A percentile compares a stretch with the other conserved stretches of the same genome.
Evolutionary conservation across 139 green algal species (phyloP).

Genomic region (Gonium pectorale): DNA sequence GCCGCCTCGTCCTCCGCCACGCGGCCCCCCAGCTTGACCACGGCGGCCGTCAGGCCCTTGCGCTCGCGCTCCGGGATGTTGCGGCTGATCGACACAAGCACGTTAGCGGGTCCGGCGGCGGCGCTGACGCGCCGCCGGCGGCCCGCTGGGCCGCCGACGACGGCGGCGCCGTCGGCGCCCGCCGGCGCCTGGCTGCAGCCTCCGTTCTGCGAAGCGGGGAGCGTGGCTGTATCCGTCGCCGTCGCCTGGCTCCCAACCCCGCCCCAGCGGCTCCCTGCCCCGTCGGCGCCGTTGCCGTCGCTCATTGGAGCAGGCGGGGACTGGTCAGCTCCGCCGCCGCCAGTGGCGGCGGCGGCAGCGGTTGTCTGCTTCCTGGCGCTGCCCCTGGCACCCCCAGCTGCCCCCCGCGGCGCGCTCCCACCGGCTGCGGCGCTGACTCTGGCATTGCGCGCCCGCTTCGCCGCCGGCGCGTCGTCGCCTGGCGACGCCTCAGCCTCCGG

Average conservation of each 20-base stretch:
- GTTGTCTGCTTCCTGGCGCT: no score
- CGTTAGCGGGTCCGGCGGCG: neutral
- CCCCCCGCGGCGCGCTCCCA: no score
- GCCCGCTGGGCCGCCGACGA: neutral
- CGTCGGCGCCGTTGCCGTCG: no score
- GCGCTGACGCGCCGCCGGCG: neutral
- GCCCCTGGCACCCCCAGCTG: no score
- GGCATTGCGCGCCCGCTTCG: no score
- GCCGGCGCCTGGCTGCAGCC: neutral
- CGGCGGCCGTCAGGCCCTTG: neutral
- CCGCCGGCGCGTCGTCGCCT: neutral
- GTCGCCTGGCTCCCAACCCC: no score
- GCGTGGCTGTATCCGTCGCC: no score
- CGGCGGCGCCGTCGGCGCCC: neutral
- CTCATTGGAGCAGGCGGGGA: no score
- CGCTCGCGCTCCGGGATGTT: slow-evolving; percentile 15
- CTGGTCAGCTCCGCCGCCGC: no score
- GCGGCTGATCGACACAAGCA: slow-evolving; percentile 23
- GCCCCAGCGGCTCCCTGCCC: no score
- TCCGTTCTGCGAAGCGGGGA: no score
- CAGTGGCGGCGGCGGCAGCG: no score
- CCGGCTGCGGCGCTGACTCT: neutral
- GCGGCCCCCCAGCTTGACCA: neutral
- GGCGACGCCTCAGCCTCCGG: neutral
- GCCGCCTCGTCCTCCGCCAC: slow-evolving; percentile 31